Percentiles rank a stretch among this genome's conserved stretches.
phyloP scores from a whole-genome alignment of 352 stramenopile species.

The Thalassiosira sp. region DNA sequence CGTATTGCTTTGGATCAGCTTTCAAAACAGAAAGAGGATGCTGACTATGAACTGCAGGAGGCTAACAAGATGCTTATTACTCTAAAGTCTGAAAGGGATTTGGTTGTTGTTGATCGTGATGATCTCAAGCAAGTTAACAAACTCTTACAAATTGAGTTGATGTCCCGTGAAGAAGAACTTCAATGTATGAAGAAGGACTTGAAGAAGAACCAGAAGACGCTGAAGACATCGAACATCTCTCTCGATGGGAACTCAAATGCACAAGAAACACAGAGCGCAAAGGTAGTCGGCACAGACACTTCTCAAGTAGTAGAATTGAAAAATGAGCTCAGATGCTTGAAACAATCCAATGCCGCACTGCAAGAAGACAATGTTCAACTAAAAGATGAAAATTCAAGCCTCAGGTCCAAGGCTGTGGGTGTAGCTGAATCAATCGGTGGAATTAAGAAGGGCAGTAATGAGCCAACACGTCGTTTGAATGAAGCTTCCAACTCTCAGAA shows the following conservation, averaged over 20 bases:
- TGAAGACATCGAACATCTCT: slow-evolving; percentile 7
- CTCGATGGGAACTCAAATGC: no score
- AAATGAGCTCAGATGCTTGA: neutral
- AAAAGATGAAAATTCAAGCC: slow-evolving; percentile 1
- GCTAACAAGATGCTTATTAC: neutral
- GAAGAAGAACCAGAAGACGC: slow-evolving; percentile 4
- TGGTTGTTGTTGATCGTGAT: neutral
- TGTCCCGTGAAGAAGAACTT: slow-evolving; percentile 7
- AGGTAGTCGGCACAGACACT: neutral
- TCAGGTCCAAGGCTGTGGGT: no score
- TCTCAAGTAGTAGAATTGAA: neutral
- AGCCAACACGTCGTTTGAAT: neutral
- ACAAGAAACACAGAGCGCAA: neutral
- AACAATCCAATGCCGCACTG: slow-evolving; percentile 10
- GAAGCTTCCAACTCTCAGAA: neutral
- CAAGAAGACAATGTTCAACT: slow-evolving; percentile 25
- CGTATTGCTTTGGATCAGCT: slow-evolving; percentile 12
- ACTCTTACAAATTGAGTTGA: slow-evolving; percentile 16
- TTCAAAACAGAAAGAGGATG: slow-evolving; percentile 10
- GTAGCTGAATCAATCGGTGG: neutral
- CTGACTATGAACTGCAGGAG: slow-evolving; percentile 4
- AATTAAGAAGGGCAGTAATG: neutral
- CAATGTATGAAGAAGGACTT: neutral
- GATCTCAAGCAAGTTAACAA: slow-evolving; percentile 17
- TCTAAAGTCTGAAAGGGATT: slow-evolving; percentile 8